These are phyloP conservation scores for Betula pendula DNA, from an alignment of 306 rosid genomes.

Conservation along the genomic window DNA sequence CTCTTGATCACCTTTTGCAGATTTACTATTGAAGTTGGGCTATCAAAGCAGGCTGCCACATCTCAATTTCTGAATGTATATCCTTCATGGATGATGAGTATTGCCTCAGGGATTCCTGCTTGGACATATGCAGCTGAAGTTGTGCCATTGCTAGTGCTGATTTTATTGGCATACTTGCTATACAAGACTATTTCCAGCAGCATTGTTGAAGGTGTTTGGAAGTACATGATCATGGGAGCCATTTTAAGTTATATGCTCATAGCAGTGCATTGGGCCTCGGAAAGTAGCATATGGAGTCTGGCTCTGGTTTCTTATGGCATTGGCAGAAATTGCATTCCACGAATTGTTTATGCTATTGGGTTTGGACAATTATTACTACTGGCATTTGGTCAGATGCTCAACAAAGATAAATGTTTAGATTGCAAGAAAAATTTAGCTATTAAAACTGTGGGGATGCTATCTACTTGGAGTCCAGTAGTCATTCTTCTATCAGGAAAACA, in stretches of 20 bases:
- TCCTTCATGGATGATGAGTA: constrained; percentile 68
- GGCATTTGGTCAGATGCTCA: constrained; percentile 45
- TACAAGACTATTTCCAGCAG: constrained; percentile 43
- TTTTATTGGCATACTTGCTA: constrained; percentile 64
- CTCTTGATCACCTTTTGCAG: constrained; percentile 75
- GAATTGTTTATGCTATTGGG: constrained; percentile 62
- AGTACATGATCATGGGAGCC: constrained; percentile 54
- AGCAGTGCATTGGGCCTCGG: constrained; percentile 63
- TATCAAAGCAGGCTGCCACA: constrained; percentile 81
- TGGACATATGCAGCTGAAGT: constrained; percentile 60
- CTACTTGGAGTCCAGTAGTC: constrained; percentile 74
- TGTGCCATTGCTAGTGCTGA: constrained; percentile 58
- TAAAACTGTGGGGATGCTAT: constrained; percentile 65
- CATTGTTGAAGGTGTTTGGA: constrained; percentile 50
- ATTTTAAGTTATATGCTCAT: constrained; percentile 64
- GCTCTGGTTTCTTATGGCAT: constrained; percentile 42
- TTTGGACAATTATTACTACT: constrained; percentile 68
- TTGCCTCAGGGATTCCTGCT: constrained; percentile 49
- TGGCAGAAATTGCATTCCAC: constrained; percentile 65
- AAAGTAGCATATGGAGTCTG: constrained; percentile 42
- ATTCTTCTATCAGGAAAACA: constrained; percentile 90
- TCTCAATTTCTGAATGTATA: constrained; percentile 63
- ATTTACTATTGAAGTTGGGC: constrained; percentile 80
- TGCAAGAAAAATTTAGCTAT: constrained; percentile 42
- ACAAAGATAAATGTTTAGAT: constrained; percentile 30